Conservation (phyloP, 225 moss, liverwort and hornwort species). For the Ulota crispa region DNA sequence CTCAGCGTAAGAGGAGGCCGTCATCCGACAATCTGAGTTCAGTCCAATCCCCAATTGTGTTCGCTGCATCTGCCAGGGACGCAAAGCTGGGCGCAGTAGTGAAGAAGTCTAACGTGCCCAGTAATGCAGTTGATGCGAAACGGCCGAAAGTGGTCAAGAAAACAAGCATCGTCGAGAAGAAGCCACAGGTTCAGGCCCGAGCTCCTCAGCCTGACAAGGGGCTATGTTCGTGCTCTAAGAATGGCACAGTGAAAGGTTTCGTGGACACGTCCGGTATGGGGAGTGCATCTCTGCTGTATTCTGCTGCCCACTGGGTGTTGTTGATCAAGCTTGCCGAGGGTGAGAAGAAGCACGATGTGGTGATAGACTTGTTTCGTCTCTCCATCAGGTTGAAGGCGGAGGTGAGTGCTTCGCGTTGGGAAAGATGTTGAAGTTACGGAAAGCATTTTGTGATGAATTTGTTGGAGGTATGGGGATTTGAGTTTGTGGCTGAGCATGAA, state of each 20-base stretch:
- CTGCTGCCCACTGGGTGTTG: slow-evolving; percentile 47
- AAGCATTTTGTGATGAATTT: background rate
- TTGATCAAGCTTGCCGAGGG: slow-evolving; percentile 46
- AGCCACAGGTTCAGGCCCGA: slow-evolving; percentile 16
- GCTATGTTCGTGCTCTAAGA: slow-evolving; percentile 28
- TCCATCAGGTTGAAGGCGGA: slow-evolving; percentile 47
- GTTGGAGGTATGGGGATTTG: background rate
- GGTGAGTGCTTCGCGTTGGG: slow-evolving; percentile 17
- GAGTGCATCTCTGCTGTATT: slow-evolving; percentile 31
- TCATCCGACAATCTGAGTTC: slow-evolving; percentile 32
- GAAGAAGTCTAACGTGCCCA: slow-evolving; percentile 17
- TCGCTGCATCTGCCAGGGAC: slow-evolving; percentile 36
- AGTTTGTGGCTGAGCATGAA: background rate
- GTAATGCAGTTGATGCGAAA: slow-evolving; percentile 17
- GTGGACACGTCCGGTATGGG: background rate
- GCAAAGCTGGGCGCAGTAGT: background rate
- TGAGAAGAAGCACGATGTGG: slow-evolving; percentile 48
- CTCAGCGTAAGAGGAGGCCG: slow-evolving; percentile 31
- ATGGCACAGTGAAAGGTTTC: background rate
- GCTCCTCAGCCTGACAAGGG: slow-evolving; percentile 33
- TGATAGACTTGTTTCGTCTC: slow-evolving; percentile 48
- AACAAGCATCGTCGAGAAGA: slow-evolving; percentile 31
- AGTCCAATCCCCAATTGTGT: slow-evolving; percentile 33
- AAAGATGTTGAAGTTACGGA: background rate
- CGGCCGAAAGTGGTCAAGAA: slow-evolving; percentile 28